These are phyloP conservation scores for Tranzscheliella williamsii DNA, from an alignment of 1,284 basidiomycete genomes.

Conservation along the genomic window DNA sequence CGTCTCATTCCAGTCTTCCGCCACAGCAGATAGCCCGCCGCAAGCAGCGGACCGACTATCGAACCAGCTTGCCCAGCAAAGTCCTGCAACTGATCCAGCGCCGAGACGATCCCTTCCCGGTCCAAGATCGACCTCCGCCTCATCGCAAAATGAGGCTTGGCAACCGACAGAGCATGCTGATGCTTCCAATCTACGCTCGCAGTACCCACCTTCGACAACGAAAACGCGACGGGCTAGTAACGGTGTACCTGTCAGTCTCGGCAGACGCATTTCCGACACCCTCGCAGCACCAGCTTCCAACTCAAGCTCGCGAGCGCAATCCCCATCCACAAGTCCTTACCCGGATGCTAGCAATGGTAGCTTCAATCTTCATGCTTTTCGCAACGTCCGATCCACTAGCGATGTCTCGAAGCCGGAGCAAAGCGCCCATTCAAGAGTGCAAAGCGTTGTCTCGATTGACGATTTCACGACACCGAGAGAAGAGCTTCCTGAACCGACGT, in stretches of 20 bases:
- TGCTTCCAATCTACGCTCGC: too few species aligned
- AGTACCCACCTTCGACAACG: slow-evolving; percentile 2
- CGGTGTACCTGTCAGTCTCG: not conserved
- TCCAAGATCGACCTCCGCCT: not conserved
- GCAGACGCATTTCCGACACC: slow-evolving; percentile 10
- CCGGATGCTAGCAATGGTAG: slow-evolving; percentile 7
- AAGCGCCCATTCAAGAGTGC: slow-evolving; percentile 16
- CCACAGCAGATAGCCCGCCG: not conserved
- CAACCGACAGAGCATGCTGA: too few species aligned
- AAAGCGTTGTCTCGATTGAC: slow-evolving; percentile 35
- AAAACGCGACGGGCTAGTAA: slow-evolving; percentile 12
- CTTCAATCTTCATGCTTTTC: slow-evolving; percentile 39
- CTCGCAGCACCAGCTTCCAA: slow-evolving; percentile 5
- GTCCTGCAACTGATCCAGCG: not conserved
- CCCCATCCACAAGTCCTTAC: slow-evolving; percentile 14
- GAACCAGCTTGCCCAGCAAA: too few species aligned
- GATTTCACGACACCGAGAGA: slow-evolving; percentile 35
- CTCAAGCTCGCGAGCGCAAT: slow-evolving; percentile 16
- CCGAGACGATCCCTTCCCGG: not conserved
- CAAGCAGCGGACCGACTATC: too few species aligned
- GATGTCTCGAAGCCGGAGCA: slow-evolving; percentile 21
- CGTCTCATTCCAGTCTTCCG: slow-evolving; percentile 18
- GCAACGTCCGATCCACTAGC: slow-evolving; percentile 34
- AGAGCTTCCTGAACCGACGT: slow-evolving; percentile 24
- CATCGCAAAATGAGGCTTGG: not conserved